Percentiles rank a stretch among this genome's conserved stretches.
phyloP scores from a whole-genome alignment of 1,284 basidiomycete species.

The Malassezia pachydermatis region DNA sequence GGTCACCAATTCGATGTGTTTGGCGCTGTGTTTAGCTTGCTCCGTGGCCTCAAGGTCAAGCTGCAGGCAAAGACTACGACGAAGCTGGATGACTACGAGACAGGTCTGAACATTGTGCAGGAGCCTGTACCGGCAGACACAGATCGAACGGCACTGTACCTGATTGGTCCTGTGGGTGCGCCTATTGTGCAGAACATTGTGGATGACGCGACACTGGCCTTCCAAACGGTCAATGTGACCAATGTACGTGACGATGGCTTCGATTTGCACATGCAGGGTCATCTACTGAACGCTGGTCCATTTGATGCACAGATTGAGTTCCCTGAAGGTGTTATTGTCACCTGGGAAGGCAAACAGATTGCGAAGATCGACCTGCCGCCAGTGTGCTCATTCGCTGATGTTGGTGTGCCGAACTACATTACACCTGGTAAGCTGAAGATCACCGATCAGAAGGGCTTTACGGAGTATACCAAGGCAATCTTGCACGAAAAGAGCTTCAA shows the following conservation, averaged over 20 bases:
- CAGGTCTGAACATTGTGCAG: constrained; percentile 60
- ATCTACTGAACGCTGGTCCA: constrained; percentile 37
- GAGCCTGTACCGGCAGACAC: constrained; percentile 58
- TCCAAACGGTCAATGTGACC: constrained; percentile 60
- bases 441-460: constrained; percentile 52
- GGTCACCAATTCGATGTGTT: constrained; percentile 51
- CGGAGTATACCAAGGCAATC: constrained; percentile 59
- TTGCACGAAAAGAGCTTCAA: constrained; percentile 60
- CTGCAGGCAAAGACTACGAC: constrained; percentile 47
- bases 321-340: constrained; percentile 52
- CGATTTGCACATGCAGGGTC: constrained; percentile 49
- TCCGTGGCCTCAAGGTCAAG: constrained; percentile 57
- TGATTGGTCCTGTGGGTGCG: constrained; percentile 56
- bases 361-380: constrained; percentile 59
- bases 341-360: constrained; percentile 61
- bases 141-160: constrained; percentile 59
- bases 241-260: constrained; percentile 46
- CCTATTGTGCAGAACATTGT: constrained; percentile 63
- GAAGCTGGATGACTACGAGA: constrained; percentile 49
- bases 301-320: constrained; percentile 53
- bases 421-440: constrained; percentile 49
- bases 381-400: constrained; percentile 62
- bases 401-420: constrained; percentile 59
- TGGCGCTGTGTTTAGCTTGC: constrained; percentile 58
- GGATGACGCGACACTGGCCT: constrained; percentile 55